Conservation (phyloP, 2,329 filamentous ascomycete species). For the Dichotomopilus funicola region DNA sequence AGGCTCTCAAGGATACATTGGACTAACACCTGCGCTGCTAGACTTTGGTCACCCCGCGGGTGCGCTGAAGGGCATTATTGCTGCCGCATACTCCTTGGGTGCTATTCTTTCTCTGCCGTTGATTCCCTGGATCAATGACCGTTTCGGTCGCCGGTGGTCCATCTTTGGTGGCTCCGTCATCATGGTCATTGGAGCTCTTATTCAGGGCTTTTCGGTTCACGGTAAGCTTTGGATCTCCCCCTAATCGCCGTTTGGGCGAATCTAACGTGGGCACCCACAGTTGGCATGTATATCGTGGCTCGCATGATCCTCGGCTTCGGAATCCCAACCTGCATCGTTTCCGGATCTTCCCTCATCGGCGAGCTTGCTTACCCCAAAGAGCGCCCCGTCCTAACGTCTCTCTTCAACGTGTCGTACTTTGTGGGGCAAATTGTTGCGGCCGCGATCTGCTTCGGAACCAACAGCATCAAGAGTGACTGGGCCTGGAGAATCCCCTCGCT, state of each 20-base stretch:
- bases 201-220: slow-evolving; percentile 47
- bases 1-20: too few relatives aligned
- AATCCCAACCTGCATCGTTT: slow-evolving; percentile 53
- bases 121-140: slow-evolving; percentile 49
- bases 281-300: slow-evolving; percentile 52
- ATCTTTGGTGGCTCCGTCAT: slow-evolving; percentile 49
- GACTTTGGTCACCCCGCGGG: slow-evolving; percentile 41
- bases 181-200: slow-evolving; percentile 48
- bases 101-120: slow-evolving; percentile 53
- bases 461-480: slow-evolving; percentile 33
- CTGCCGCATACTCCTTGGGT: slow-evolving; percentile 53
- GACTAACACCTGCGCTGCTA: slow-evolving; percentile 7
- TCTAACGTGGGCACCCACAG: slow-evolving; percentile 15
- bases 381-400: slow-evolving; percentile 50
- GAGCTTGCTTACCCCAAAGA: slow-evolving; percentile 58
- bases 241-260: neutral
- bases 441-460: slow-evolving; percentile 45
- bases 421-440: slow-evolving; percentile 45
- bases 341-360: slow-evolving; percentile 51
- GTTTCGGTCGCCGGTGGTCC: slow-evolving; percentile 49
- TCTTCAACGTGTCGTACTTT: slow-evolving; percentile 55
- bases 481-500: slow-evolving; percentile 41
- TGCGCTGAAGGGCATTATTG: slow-evolving; percentile 46
- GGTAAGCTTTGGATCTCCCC: slow-evolving; percentile 17
- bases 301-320: slow-evolving; percentile 55